Conservation (phyloP, 1,139 yeast genomes). For the Spencermartinsiella ligniputridi region DNA sequence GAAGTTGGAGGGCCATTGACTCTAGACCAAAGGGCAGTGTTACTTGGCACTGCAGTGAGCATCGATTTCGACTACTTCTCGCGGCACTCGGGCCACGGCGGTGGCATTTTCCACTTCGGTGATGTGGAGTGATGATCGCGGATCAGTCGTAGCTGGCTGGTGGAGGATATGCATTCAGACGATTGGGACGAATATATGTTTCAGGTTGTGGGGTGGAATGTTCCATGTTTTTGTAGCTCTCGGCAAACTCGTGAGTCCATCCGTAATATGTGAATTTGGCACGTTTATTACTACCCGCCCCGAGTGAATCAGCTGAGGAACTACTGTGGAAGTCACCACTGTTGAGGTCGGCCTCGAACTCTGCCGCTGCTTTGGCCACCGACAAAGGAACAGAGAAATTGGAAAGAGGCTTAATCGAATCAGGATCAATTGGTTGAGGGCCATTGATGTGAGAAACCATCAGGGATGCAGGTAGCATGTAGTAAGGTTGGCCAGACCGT, state of each 20-base stretch:
- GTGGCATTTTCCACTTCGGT: constrained; percentile 38
- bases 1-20: constrained; percentile 40
- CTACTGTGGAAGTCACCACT: constrained; percentile 8
- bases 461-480: constrained; percentile 17
- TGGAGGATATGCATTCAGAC: constrained; percentile 9
- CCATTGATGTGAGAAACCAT: constrained; percentile 1
- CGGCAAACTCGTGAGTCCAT: constrained; percentile 20
- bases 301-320: no score
- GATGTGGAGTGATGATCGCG: constrained; percentile 30
- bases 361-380: constrained; percentile 12
- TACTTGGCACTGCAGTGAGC: constrained; percentile 83
- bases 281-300: not conserved
- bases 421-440: constrained; percentile 1
- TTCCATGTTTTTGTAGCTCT: constrained; percentile 3
- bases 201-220: no score
- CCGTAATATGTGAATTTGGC: constrained; percentile 20
- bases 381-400: not conserved
- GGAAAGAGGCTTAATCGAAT: not conserved
- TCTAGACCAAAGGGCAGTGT: constrained; percentile 77
- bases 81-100: constrained; percentile 64
- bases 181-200: not conserved
- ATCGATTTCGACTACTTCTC: constrained; percentile 95
- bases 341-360: constrained; percentile 13
- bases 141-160: constrained; percentile 3
- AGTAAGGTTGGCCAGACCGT: constrained; percentile 7